Conservation (phyloP, 2,329 filamentous ascomycete species). For the Aspergillus neoniger region DNA sequence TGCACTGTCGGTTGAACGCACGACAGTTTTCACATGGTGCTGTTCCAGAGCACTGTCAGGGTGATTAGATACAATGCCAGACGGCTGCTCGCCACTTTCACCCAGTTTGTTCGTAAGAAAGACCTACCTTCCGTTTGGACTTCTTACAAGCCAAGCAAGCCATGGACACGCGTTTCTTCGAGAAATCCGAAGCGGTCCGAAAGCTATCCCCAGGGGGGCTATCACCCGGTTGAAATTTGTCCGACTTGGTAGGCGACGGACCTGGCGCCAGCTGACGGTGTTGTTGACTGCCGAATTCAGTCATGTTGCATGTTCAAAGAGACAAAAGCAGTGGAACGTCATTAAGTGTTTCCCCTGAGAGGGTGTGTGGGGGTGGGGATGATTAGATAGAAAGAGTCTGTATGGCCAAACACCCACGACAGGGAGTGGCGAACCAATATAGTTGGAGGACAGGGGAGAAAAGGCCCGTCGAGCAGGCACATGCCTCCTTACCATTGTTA, state of each 20-base stretch:
- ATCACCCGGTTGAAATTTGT: slow-evolving; percentile 7
- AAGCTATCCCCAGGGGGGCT: slow-evolving; percentile 14
- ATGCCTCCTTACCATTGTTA: not conserved
- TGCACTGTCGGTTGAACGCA: slow-evolving; percentile 39
- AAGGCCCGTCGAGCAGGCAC: not conserved
- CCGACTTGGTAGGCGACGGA: slow-evolving; percentile 23
- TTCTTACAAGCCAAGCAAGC: slow-evolving; percentile 45
- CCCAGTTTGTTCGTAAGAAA: not conserved
- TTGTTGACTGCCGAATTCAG: slow-evolving; percentile 19
- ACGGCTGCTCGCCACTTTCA: too few species aligned
- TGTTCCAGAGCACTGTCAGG: slow-evolving; percentile 38
- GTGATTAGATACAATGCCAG: slow-evolving; percentile 12
- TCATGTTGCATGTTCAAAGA: slow-evolving; percentile 17
- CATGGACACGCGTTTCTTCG: slow-evolving; percentile 44
- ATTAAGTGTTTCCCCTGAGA: not conserved
- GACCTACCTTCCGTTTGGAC: slow-evolving; percentile 41
- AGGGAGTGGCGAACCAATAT: not conserved
- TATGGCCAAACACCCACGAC: not conserved
- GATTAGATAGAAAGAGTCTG: not conserved
- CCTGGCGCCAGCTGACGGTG: slow-evolving; percentile 28
- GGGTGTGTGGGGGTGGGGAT: not conserved
- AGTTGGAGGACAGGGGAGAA: not conserved
- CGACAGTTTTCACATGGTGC: slow-evolving; percentile 44
- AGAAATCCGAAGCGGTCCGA: slow-evolving; percentile 13
- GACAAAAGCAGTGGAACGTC: not conserved